Percentiles rank a stretch among this genome's conserved stretches.
Evolutionary conservation across 805 yeast species (phyloP).

Genomic region (Suhomyces tanzawaensis): DNA sequence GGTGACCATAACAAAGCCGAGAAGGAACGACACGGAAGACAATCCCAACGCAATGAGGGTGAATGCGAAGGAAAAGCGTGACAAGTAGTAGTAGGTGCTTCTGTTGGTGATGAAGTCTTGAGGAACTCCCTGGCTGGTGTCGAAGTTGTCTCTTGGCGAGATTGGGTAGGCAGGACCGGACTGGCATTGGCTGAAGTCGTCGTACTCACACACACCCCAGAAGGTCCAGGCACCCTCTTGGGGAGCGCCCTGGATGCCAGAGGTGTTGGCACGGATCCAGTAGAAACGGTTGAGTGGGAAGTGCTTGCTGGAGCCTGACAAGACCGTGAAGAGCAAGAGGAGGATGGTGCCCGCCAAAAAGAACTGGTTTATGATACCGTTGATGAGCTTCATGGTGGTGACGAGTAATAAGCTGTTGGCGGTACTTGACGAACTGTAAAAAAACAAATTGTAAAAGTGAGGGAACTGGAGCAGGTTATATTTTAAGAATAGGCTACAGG

Average conservation of each 20-base stretch:
- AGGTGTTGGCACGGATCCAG: conserved; percentile 78
- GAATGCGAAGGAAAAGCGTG: conserved; percentile 44
- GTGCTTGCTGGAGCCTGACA: conserved; percentile 60
- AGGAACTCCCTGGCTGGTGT: conserved; percentile 51
- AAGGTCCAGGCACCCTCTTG: conserved; percentile 72
- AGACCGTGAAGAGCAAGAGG: conserved; percentile 58
- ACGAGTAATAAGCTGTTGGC: not conserved
- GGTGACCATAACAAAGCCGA: conserved; percentile 55
- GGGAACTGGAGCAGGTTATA: not conserved
- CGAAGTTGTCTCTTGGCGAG: conserved; percentile 76
- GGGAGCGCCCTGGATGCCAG: conserved; percentile 49
- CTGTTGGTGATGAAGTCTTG: conserved; percentile 45
- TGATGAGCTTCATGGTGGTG: conserved; percentile 27
- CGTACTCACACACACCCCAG: conserved; percentile 66
- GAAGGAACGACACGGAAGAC: conserved; percentile 57
- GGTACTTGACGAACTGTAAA: not conserved
- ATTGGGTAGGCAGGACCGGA: conserved; percentile 79
- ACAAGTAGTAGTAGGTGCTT: conserved; percentile 58
- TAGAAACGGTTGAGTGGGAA: conserved; percentile 68
- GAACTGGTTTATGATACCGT: conserved; percentile 35
- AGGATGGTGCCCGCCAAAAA: conserved; percentile 45
- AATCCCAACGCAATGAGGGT: conserved; percentile 52
- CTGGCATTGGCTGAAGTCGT: conserved; percentile 51
- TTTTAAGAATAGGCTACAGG: not conserved
- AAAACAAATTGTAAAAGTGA: not conserved